Conservation (phyloP, 2,329 filamentous ascomycete genomes). For the Colletotrichum orchidophilum region DNA sequence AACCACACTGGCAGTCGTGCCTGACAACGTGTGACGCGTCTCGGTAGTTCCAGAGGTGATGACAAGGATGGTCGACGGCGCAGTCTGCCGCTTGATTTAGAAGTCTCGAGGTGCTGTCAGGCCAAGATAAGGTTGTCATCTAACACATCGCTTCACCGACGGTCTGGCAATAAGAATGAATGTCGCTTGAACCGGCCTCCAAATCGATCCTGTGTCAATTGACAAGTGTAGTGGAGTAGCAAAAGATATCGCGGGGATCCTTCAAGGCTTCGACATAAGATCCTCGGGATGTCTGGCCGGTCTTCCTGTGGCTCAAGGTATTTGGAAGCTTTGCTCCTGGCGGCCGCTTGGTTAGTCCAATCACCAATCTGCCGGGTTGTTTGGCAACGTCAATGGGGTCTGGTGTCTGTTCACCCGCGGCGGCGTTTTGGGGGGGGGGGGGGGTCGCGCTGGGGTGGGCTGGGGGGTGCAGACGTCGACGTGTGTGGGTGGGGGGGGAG, state of each 20-base stretch:
- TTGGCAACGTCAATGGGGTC: background rate
- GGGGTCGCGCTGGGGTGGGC: too few species aligned
- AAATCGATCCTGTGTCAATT: conserved; percentile 4
- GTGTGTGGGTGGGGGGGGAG: too few species aligned
- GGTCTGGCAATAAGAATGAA: background rate
- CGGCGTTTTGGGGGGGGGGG: too few species aligned
- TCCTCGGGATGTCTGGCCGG: background rate
- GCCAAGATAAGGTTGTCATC: background rate
- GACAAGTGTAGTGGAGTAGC: background rate
- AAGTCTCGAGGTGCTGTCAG: conserved; percentile 9
- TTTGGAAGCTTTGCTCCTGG: background rate
- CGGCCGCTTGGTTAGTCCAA: background rate
- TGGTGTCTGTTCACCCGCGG: background rate
- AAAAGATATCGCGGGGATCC: background rate
- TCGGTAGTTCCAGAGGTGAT: conserved; percentile 26
- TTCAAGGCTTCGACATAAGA: background rate
- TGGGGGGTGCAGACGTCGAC: too few species aligned
- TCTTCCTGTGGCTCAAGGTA: background rate
- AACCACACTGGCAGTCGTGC: background rate
- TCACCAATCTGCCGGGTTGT: background rate
- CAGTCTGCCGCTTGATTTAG: background rate
- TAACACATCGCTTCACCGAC: background rate
- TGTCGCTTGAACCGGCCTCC: background rate
- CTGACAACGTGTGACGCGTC: conserved; percentile 15
- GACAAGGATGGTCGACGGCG: background rate